phyloP scores from a whole-genome alignment of 2,329 filamentous ascomycete genomes.

The Ophiostoma ips region DNA sequence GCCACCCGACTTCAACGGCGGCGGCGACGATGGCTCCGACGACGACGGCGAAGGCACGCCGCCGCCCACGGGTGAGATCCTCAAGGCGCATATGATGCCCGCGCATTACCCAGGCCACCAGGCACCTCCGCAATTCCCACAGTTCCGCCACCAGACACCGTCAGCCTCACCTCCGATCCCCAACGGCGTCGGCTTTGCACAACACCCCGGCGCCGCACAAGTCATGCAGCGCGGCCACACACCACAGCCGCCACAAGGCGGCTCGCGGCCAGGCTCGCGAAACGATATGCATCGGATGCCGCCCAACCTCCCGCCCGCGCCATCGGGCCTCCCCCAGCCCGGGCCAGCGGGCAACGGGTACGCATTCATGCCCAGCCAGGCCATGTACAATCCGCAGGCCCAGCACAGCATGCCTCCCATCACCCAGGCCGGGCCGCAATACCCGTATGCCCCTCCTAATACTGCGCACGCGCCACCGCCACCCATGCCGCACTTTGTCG shows the following conservation, averaged over 20 bases:
- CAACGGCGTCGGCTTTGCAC: conserved; percentile 58
- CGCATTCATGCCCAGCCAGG: conserved; percentile 72
- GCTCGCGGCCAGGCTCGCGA: conserved; percentile 66
- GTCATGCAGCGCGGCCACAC: conserved; percentile 55
- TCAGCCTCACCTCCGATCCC: conserved; percentile 80
- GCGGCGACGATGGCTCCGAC: conserved; percentile 67
- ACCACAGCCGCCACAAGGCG: conserved; percentile 63
- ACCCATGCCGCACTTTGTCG: conserved; percentile 55
- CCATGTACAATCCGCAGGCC: conserved; percentile 63
- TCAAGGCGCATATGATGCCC: conserved; percentile 49
- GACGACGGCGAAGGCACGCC: conserved; percentile 66
- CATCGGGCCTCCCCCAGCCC: conserved; percentile 33
- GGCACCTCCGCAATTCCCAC: conserved; percentile 50
- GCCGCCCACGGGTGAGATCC: conserved; percentile 50
- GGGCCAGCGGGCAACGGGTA: conserved; percentile 49
- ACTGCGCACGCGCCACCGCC: conserved; percentile 17
- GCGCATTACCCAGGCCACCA: conserved; percentile 58
- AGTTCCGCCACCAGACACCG: conserved; percentile 68
- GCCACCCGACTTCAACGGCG: conserved; percentile 79
- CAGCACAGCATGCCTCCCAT: conserved; percentile 28
- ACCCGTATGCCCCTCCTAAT: conserved; percentile 23
- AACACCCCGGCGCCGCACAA: conserved; percentile 27
- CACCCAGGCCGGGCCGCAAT: conserved; percentile 24
- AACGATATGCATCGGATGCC: conserved; percentile 65
- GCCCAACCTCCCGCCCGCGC: conserved; percentile 52